These are phyloP conservation scores for Quercus engelmannii DNA, from an alignment of 306 rosid species.

Conservation along the genomic window DNA sequence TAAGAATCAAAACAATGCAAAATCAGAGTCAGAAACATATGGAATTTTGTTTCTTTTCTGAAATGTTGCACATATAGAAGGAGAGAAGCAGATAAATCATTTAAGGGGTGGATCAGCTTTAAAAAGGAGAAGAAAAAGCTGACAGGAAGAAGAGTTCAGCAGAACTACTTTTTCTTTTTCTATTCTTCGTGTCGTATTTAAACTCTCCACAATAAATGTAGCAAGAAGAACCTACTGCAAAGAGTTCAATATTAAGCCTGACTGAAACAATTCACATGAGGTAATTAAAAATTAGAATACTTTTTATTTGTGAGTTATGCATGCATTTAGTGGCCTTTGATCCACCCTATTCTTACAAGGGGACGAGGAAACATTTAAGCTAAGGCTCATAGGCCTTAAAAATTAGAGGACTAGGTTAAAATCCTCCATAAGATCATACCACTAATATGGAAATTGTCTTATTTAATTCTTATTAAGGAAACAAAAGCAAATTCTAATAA, in stretches of 20 bases:
- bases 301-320: background rate
- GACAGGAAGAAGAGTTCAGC: background rate
- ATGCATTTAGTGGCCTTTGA: background rate
- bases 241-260: background rate
- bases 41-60: background rate
- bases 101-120: background rate
- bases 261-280: background rate
- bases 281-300: background rate
- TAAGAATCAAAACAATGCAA: background rate
- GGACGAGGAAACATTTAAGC: no score
- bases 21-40: background rate
- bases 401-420: no score
- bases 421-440: no score
- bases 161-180: background rate
- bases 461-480: no score
- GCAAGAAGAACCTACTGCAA: background rate
- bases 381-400: no score
- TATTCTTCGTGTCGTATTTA: background rate
- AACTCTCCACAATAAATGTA: background rate
- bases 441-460: no score
- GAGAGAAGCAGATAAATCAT: background rate
- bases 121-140: background rate
- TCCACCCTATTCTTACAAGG: no score
- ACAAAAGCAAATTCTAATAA: no score
- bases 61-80: background rate